Conservation (phyloP, 768 basidiomycete genomes). For the Rhodotorula kratochvilovae region DNA sequence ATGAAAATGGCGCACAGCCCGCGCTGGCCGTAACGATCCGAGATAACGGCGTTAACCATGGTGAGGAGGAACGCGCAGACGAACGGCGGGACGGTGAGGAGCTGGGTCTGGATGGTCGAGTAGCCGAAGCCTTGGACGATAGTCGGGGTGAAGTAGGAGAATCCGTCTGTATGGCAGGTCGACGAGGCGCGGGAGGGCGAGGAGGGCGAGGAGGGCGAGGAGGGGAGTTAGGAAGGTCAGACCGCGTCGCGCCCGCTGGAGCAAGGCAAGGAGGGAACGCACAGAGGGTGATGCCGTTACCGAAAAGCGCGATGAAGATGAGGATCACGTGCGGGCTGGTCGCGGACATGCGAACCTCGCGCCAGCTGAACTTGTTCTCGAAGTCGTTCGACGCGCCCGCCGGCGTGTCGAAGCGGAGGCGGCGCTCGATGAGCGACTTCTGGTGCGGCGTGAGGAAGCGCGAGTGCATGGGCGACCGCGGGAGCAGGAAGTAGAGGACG, state of each 20-base stretch:
- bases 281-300: constrained; percentile 60
- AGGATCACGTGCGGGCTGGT: constrained; percentile 59
- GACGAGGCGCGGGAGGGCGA: not conserved
- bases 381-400: not conserved
- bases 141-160: constrained; percentile 20
- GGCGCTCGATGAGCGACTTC: constrained; percentile 32
- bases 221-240: too few relatives aligned
- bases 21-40: constrained; percentile 13
- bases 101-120: constrained; percentile 13
- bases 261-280: not conserved
- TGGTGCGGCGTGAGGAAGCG: constrained; percentile 56
- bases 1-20: constrained; percentile 21
- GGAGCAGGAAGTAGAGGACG: constrained; percentile 54
- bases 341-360: constrained; percentile 55
- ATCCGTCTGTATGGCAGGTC: not conserved
- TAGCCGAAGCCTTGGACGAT: constrained; percentile 53
- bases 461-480: constrained; percentile 52
- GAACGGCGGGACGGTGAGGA: constrained; percentile 27
- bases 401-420: constrained; percentile 39
- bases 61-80: constrained; percentile 25
- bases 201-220: not conserved
- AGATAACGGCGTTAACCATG: constrained; percentile 16
- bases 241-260: too few relatives aligned
- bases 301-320: constrained; percentile 59
- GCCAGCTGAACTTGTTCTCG: constrained; percentile 57